Conservation (phyloP, 2,329 filamentous ascomycete species). For the Talaromyces piceae region DNA sequence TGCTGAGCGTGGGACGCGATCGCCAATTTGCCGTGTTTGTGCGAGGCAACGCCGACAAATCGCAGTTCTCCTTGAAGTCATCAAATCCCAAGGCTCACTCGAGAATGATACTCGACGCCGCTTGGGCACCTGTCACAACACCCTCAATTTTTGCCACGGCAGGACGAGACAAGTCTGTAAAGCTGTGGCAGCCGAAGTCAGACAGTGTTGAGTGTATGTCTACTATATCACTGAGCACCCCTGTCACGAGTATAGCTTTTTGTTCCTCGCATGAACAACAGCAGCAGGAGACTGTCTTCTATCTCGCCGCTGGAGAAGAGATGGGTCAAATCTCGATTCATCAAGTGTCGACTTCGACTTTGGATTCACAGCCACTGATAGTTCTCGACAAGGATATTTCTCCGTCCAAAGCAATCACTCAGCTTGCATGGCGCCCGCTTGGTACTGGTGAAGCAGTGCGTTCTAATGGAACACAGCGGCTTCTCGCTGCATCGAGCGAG, state of each 20-base stretch:
- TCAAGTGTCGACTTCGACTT: conserved; percentile 25
- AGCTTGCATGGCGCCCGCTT: conserved; percentile 61
- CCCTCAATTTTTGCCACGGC: conserved; percentile 69
- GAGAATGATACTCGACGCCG: conserved; percentile 83
- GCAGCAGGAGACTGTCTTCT: conserved; percentile 21
- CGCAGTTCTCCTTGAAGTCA: conserved; percentile 51
- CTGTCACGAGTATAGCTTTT: conserved; percentile 68
- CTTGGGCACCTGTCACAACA: conserved; percentile 59
- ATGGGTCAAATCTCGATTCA: conserved; percentile 39
- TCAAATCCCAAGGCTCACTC: conserved; percentile 78
- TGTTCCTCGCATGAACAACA: conserved; percentile 27
- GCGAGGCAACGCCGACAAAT: conserved; percentile 33
- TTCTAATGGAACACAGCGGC: background rate
- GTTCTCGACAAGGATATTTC: conserved; percentile 36
- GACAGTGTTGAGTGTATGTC: conserved; percentile 45
- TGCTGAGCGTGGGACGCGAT: conserved; percentile 87
- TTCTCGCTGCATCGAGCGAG: conserved; percentile 40
- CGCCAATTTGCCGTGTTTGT: conserved; percentile 83
- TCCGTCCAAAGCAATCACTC: conserved; percentile 58
- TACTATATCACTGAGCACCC: conserved; percentile 48
- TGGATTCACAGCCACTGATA: conserved; percentile 23
- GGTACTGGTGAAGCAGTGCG: background rate
- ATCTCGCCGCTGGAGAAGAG: conserved; percentile 43
- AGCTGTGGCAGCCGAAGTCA: conserved; percentile 51
- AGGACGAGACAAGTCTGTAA: conserved; percentile 78